Percentiles rank a stretch among this genome's conserved stretches.
These are phyloP conservation scores for Aphanomyces euteiches DNA, from an alignment of 352 stramenopile species.

Conservation along the genomic window DNA sequence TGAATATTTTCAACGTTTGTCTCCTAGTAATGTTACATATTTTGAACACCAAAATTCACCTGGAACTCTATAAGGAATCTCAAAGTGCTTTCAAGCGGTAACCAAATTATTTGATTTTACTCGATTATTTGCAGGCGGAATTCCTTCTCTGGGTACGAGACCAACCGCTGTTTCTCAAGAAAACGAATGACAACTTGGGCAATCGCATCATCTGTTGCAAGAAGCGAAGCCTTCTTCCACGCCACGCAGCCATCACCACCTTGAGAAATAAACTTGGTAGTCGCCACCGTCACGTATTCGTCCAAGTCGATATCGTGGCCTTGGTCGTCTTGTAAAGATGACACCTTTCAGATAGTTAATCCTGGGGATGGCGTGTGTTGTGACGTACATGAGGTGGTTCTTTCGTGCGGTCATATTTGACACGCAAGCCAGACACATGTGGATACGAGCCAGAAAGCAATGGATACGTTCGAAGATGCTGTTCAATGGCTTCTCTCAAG, in stretches of 20 bases:
- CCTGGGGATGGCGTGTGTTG: no score
- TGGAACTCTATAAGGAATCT: background rate
- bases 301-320: no score
- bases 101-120: constrained; percentile 36
- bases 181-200: constrained; percentile 49
- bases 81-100: background rate
- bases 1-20: no score
- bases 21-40: background rate
- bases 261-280: no score
- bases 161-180: constrained; percentile 63
- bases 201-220: constrained; percentile 45
- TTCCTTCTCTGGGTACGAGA: constrained; percentile 57
- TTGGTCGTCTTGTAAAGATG: no score
- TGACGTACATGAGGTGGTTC: no score
- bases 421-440: constrained; percentile 55
- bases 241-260: no score
- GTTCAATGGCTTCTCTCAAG: constrained; percentile 64
- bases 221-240: constrained; percentile 21
- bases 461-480: constrained; percentile 75
- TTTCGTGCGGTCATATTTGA: no score
- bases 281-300: no score
- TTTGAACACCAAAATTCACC: background rate
- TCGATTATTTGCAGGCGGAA: constrained; percentile 62
- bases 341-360: no score
- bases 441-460: constrained; percentile 72